These are phyloP conservation scores for Pichia scutulata DNA, from an alignment of 805 yeast species.

Conservation along the genomic window DNA sequence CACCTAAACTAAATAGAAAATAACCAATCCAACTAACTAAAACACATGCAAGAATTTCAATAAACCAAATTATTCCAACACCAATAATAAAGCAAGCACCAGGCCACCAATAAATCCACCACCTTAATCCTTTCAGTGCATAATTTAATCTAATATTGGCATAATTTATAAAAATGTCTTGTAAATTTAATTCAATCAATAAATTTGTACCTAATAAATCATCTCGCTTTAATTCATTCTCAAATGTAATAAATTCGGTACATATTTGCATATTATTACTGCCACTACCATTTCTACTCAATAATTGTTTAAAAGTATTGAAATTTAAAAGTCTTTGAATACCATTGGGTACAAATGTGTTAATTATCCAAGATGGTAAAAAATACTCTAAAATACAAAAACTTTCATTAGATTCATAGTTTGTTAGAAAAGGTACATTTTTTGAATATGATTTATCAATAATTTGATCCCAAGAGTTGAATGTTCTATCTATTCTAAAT, in stretches of 20 bases:
- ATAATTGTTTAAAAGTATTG: constrained; percentile 1
- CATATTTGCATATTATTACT: background rate
- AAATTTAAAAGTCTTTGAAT: constrained; percentile 4
- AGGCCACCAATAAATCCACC: constrained; percentile 17
- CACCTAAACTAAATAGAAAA: background rate
- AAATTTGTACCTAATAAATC: constrained; percentile 5
- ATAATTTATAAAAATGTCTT: constrained; percentile 8
- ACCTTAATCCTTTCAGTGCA: constrained; percentile 9
- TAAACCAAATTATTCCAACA: constrained; percentile 7
- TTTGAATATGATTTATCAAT: constrained; percentile 8
- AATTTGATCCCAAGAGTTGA: constrained; percentile 7
- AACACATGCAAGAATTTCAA: constrained; percentile 5
- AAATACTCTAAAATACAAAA: constrained; percentile 8
- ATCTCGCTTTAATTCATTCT: background rate
- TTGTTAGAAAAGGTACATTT: constrained; percentile 4
- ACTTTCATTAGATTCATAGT: background rate
- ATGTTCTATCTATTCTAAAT: constrained; percentile 1
- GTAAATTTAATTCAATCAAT: constrained; percentile 10
- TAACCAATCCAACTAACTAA: constrained; percentile 8
- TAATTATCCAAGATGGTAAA: constrained; percentile 10
- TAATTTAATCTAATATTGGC: constrained; percentile 10
- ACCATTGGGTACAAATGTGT: constrained; percentile 9
- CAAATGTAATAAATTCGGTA: constrained; percentile 4
- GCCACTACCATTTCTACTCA: constrained; percentile 4
- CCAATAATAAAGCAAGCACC: constrained; percentile 13